These are phyloP conservation scores for Termitomyces sp. DNA, from an alignment of 768 basidiomycete species.

Conservation along the genomic window DNA sequence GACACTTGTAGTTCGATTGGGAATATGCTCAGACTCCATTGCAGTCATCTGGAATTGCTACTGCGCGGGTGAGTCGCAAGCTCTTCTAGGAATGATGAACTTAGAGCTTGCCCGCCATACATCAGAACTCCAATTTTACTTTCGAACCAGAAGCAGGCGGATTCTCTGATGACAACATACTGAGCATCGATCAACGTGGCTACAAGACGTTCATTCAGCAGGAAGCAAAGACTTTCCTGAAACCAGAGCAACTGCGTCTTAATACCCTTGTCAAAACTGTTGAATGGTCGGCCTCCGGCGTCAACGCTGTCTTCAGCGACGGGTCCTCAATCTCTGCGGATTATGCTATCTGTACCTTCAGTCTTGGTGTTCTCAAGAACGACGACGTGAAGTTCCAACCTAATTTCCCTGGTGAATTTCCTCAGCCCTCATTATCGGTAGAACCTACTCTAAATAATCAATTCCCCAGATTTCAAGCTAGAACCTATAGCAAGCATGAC, in stretches of 20 bases:
- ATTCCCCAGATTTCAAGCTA: constrained; percentile 39
- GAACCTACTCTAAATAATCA: background rate
- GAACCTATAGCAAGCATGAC: constrained; percentile 58
- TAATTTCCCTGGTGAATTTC: constrained; percentile 34
- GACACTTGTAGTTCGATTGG: constrained; percentile 29
- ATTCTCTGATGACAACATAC: constrained; percentile 39
- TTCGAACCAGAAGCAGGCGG: constrained; percentile 44
- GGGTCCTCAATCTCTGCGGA: constrained; percentile 44
- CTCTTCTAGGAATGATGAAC: background rate
- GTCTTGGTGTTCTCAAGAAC: constrained; percentile 63
- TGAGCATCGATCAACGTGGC: constrained; percentile 58
- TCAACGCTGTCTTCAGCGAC: constrained; percentile 40
- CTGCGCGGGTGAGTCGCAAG: constrained; percentile 31
- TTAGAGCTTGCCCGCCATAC: background rate
- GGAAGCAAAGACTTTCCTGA: constrained; percentile 53
- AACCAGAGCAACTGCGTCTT: constrained; percentile 37
- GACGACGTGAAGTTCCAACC: constrained; percentile 55
- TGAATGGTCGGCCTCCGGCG: constrained; percentile 35
- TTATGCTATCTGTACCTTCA: constrained; percentile 63
- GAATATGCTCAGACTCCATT: constrained; percentile 58
- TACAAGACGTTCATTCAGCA: constrained; percentile 50
- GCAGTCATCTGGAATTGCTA: constrained; percentile 43
- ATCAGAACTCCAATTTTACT: constrained; percentile 59
- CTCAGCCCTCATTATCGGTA: too few species aligned
- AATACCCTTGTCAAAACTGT: constrained; percentile 46